Percentiles rank a stretch among this genome's conserved stretches.
Conservation (phyloP, 2,329 filamentous ascomycete genomes). For the Aspergillus persii region DNA sequence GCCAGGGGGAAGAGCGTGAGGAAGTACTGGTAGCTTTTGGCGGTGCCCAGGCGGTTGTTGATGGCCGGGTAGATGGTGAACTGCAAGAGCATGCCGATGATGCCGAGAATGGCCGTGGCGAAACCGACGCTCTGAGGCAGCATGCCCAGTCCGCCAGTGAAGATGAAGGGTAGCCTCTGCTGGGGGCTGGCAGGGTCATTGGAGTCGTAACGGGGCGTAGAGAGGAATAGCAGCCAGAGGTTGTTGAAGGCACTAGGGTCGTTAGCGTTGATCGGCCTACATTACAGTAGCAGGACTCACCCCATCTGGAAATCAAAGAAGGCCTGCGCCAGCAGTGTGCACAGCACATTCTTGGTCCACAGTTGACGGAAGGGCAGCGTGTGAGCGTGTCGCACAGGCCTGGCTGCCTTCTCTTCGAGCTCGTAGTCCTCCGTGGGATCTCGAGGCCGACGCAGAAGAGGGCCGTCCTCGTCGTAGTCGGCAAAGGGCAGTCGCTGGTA, state of each 20-base stretch:
- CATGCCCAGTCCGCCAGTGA: conserved; percentile 71
- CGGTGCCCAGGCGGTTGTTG: conserved; percentile 65
- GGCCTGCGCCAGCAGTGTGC: conserved; percentile 61
- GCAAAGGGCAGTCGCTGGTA: conserved; percentile 35
- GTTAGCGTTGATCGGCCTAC: conserved; percentile 4
- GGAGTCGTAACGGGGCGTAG: conserved; percentile 60
- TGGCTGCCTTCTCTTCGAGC: conserved; percentile 34
- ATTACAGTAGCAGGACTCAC: conserved; percentile 14
- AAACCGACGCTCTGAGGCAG: conserved; percentile 67
- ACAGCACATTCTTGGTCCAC: conserved; percentile 56
- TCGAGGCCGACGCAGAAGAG: conserved; percentile 32
- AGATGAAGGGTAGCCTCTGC: conserved; percentile 53
- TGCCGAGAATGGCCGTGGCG: conserved; percentile 71
- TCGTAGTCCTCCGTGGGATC: conserved; percentile 36
- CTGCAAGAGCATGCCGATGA: conserved; percentile 70
- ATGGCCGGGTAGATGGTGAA: conserved; percentile 68
- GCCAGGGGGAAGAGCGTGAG: conserved; percentile 69
- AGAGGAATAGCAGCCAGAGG: conserved; percentile 75
- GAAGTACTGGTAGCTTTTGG: conserved; percentile 65
- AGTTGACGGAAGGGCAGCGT: conserved; percentile 50
- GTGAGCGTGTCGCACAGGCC: conserved; percentile 38
- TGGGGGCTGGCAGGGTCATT: conserved; percentile 43
- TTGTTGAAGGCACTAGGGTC: conserved; percentile 66
- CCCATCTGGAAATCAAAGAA: conserved; percentile 71
- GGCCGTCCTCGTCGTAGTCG: conserved; percentile 37